Conservation (phyloP, 2,329 filamentous ascomycete species). For the Exophiala alcalophila region DNA sequence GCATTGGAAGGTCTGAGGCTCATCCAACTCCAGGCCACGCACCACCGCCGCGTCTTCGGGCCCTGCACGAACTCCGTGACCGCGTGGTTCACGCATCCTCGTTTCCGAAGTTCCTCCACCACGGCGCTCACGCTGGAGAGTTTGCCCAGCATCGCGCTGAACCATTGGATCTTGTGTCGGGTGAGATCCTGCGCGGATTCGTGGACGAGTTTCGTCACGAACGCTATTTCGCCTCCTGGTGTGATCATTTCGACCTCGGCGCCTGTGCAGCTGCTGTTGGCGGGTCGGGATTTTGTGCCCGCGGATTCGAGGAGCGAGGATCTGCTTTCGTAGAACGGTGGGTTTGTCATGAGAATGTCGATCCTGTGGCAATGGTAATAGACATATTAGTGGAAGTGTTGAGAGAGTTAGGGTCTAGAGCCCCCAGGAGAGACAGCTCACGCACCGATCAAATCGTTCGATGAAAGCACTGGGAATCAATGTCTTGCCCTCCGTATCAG, state of each 20-base stretch:
- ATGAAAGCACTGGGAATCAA: conserved; percentile 57
- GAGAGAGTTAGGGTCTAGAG: too few species aligned
- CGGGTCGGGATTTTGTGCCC: conserved; percentile 62
- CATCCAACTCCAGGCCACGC: conserved; percentile 80
- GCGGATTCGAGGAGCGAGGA: conserved; percentile 67
- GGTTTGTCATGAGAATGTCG: conserved; percentile 90
- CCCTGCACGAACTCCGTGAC: conserved; percentile 77
- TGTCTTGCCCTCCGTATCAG: conserved; percentile 40
- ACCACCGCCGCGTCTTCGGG: conserved; percentile 78
- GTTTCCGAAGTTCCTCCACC: conserved; percentile 54
- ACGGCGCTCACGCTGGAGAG: conserved; percentile 61
- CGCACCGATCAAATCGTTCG: conserved; percentile 38
- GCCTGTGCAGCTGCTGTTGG: conserved; percentile 70
- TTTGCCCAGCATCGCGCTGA: conserved; percentile 87
- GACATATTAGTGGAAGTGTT: too few species aligned
- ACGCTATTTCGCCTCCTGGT: conserved; percentile 71
- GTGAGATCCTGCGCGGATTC: conserved; percentile 43
- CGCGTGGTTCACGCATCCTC: conserved; percentile 71
- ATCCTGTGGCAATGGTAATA: conserved; percentile 43
- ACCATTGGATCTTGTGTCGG: conserved; percentile 69
- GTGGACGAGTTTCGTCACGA: conserved; percentile 66
- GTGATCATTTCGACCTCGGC: conserved; percentile 82
- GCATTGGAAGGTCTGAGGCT: conserved; percentile 61
- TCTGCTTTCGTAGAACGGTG: conserved; percentile 82
- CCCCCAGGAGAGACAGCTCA: neutral